These are phyloP conservation scores for Fistulinella staudtii DNA, from an alignment of 1,284 basidiomycete genomes.

Conservation along the genomic window DNA sequence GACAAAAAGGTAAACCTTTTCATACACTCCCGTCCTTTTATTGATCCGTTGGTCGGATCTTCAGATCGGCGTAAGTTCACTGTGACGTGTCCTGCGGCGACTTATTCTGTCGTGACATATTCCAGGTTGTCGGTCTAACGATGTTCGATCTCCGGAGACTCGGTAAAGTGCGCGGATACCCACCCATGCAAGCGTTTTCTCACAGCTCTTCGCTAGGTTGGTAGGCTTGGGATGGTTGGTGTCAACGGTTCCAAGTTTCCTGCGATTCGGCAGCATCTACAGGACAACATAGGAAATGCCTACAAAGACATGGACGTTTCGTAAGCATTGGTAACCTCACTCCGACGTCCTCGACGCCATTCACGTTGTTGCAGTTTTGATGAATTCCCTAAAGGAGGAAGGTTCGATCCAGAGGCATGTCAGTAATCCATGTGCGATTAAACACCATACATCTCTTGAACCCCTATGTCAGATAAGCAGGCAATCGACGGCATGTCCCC, in stretches of 20 bases:
- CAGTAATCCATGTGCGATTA: slow-evolving; percentile 26
- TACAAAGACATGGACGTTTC: slow-evolving; percentile 85
- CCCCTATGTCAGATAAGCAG: slow-evolving; percentile 61
- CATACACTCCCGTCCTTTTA: background rate
- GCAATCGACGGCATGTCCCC: slow-evolving; percentile 80
- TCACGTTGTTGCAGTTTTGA: slow-evolving; percentile 70
- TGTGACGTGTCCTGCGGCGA: slow-evolving; percentile 1
- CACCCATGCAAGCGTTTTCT: background rate
- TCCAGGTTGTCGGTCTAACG: slow-evolving; percentile 83
- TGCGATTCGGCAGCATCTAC: slow-evolving; percentile 76
- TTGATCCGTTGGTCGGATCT: slow-evolving; percentile 4
- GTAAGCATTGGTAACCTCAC: slow-evolving; percentile 40
- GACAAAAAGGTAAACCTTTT: slow-evolving; percentile 75
- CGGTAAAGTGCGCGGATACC: slow-evolving; percentile 59
- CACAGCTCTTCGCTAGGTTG: slow-evolving; percentile 42
- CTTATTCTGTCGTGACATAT: slow-evolving; percentile 8
- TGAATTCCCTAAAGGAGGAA: slow-evolving; percentile 70
- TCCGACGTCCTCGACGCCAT: background rate
- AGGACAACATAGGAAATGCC: slow-evolving; percentile 76
- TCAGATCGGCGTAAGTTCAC: slow-evolving; percentile 61
- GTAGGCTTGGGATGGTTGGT: slow-evolving; percentile 77
- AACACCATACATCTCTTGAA: slow-evolving; percentile 6
- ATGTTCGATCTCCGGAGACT: slow-evolving; percentile 86
- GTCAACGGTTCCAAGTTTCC: slow-evolving; percentile 84
- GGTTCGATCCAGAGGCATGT: slow-evolving; percentile 81